Evolutionary conservation across 805 yeast genomes (phyloP).

Genomic region (Tetrapisispora fleetii): DNA sequence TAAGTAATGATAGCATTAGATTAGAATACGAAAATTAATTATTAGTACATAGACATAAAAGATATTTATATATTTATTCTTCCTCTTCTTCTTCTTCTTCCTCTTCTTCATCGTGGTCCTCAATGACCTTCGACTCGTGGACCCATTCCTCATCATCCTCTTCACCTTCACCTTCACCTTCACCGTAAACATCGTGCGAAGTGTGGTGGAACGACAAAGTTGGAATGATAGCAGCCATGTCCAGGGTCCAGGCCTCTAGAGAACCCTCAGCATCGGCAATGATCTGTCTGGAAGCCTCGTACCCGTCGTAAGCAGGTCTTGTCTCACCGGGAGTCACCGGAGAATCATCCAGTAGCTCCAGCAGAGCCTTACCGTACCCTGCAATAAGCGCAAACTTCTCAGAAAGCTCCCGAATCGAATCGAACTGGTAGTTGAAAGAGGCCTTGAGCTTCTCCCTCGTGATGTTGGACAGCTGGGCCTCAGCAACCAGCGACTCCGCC

Average conservation of each 20-base stretch:
- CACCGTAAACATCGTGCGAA: conserved; percentile 51
- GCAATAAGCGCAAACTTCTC: conserved; percentile 96
- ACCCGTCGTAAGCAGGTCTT: conserved; percentile 96
- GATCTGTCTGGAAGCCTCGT: conserved; percentile 95
- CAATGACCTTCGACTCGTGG: conserved; percentile 3
- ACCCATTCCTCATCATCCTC: conserved; percentile 13
- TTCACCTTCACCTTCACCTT: conserved; percentile 22
- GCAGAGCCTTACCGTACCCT: conserved; percentile 95
- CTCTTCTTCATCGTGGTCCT: conserved; percentile 3
- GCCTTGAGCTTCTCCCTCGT: conserved; percentile 97
- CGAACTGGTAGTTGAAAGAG: conserved; percentile 93
- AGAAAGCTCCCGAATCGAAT: conserved; percentile 86
- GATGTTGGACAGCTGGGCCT: conserved; percentile 95
- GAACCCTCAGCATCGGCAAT: conserved; percentile 95
- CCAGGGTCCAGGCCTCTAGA: conserved; percentile 92
- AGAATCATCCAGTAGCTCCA: conserved; percentile 90
- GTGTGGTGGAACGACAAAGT: conserved; percentile 76
- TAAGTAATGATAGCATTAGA: conserved; percentile 14
- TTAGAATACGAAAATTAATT: background rate
- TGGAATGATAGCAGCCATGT: conserved; percentile 90
- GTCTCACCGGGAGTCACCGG: conserved; percentile 99
- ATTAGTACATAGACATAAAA: background rate
- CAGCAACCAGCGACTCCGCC: conserved; percentile 98
- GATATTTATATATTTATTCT: background rate
- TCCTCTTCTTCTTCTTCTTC: conserved; percentile 2